Evolutionary conservation across 345 rosid species (phyloP).

Genomic region (Clausena lansium): DNA sequence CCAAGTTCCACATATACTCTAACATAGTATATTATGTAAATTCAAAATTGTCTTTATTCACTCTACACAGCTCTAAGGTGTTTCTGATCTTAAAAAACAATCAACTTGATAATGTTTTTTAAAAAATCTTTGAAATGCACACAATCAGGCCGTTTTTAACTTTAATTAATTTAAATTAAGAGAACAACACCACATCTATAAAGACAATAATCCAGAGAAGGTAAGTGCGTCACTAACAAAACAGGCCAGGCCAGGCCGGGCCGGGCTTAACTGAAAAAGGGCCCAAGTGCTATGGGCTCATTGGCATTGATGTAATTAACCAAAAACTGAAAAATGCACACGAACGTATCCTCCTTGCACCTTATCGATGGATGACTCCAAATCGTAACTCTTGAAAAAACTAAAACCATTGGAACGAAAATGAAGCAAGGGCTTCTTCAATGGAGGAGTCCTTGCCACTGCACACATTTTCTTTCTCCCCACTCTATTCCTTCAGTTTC

Average conservation of each 20-base stretch:
- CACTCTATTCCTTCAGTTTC: constrained; percentile 30
- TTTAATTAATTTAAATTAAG: too few species aligned
- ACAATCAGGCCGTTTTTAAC: too few species aligned
- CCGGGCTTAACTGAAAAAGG: background rate
- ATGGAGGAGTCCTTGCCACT: constrained; percentile 68
- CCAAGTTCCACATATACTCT: too few species aligned
- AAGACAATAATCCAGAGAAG: too few species aligned
- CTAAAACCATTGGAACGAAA: background rate
- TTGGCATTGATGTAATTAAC: background rate
- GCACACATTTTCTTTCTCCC: constrained; percentile 9
- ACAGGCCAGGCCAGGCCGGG: background rate
- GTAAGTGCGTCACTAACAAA: fast-evolving
- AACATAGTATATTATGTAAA: too few species aligned
- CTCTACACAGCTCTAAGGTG: too few species aligned
- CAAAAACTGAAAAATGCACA: background rate
- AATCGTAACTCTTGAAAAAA: background rate
- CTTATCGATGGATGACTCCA: background rate
- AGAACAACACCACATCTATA: too few species aligned
- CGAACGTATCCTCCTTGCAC: background rate
- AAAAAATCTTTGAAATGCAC: too few species aligned
- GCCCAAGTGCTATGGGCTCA: background rate
- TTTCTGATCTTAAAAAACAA: too few species aligned
- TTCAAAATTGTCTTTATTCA: too few species aligned
- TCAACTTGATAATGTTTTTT: too few species aligned
- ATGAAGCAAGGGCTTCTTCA: constrained; percentile 68